phyloP scores from a whole-genome alignment of 345 rosid species.

The Bretschneidera sinensis region DNA sequence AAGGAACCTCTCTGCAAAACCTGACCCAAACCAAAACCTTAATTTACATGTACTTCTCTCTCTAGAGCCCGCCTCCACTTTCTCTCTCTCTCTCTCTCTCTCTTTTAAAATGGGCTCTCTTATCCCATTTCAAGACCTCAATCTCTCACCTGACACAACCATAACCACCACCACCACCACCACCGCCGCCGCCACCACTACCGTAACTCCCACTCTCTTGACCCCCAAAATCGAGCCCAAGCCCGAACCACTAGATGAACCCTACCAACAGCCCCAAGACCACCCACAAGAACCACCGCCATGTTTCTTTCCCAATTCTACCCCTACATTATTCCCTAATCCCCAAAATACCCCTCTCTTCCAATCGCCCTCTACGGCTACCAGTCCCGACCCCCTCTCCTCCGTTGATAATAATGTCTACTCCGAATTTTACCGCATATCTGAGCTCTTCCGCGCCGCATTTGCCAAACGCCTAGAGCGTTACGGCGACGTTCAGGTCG shows the following conservation, averaged over 20 bases:
- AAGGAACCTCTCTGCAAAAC: not conserved
- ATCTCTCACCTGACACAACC: constrained; percentile 31
- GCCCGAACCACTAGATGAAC: constrained; percentile 48
- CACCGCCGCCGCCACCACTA: constrained; percentile 17
- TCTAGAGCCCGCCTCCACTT: not conserved
- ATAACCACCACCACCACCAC: constrained; percentile 16
- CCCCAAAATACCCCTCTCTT: constrained; percentile 31
- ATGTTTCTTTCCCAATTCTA: constrained; percentile 18
- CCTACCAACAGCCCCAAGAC: constrained; percentile 16
- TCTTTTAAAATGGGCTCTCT: constrained; percentile 39
- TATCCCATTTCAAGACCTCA: constrained; percentile 65
- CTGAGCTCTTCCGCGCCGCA: constrained; percentile 56
- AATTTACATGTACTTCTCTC: not conserved
- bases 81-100: constrained; percentile 1
- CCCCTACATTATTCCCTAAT: constrained; percentile 21
- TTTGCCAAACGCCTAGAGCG: constrained; percentile 40
- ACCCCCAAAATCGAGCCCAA: constrained; percentile 52
- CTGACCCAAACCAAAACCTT: not conserved
- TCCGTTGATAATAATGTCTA: constrained; percentile 27
- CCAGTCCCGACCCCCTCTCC: not conserved
- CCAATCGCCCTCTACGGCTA: constrained; percentile 14
- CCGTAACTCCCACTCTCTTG: constrained; percentile 18
- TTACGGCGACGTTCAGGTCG: constrained; percentile 28
- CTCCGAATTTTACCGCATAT: constrained; percentile 47
- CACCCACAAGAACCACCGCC: not conserved